A percentile compares a stretch with the other conserved stretches of the same genome.
Evolutionary conservation across 352 stramenopile genomes (phyloP).

Genomic region (Globisporangium cylindrosporum): DNA sequence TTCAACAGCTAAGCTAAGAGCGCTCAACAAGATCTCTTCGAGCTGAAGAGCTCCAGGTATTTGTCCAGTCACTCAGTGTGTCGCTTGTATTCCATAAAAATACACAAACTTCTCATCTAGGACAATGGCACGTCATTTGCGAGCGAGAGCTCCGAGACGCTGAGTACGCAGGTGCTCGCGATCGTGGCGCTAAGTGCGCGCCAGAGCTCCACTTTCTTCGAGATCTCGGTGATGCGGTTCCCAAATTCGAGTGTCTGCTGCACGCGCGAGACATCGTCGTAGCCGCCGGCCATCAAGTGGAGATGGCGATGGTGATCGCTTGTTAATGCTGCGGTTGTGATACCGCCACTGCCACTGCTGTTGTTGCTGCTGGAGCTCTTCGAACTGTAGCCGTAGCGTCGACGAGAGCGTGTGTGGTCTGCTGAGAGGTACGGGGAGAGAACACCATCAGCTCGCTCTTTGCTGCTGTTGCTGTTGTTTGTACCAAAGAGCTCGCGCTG

Average conservation of each 20-base stretch:
- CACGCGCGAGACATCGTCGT: constrained; percentile 19
- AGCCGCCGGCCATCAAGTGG: neutral
- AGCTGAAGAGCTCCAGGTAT: neutral
- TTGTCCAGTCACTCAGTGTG: neutral
- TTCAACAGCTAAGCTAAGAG: constrained; percentile 66
- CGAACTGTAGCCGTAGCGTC: neutral
- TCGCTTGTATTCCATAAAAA: neutral
- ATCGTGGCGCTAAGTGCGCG: constrained; percentile 28
- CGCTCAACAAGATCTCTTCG: neutral
- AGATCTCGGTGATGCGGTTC: constrained; percentile 31
- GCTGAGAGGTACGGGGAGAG: neutral
- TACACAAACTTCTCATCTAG: neutral
- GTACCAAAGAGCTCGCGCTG: constrained; percentile 4
- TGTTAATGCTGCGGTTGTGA: neutral
- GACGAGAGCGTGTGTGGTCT: neutral
- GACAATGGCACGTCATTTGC: neutral
- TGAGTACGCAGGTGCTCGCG: constrained; percentile 26
- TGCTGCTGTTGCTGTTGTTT: neutral
- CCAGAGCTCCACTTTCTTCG: constrained; percentile 44
- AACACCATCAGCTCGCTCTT: neutral
- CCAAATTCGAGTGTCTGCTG: constrained; percentile 28
- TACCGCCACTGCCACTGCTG: neutral
- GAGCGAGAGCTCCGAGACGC: constrained; percentile 18
- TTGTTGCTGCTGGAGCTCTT: neutral
- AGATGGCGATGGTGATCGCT: neutral